Evolutionary conservation across 164 flowering plant genomes (phyloP), one percentile per base, ranked within the genome.

Genomic region (Umbilicus rupestris): DNA sequence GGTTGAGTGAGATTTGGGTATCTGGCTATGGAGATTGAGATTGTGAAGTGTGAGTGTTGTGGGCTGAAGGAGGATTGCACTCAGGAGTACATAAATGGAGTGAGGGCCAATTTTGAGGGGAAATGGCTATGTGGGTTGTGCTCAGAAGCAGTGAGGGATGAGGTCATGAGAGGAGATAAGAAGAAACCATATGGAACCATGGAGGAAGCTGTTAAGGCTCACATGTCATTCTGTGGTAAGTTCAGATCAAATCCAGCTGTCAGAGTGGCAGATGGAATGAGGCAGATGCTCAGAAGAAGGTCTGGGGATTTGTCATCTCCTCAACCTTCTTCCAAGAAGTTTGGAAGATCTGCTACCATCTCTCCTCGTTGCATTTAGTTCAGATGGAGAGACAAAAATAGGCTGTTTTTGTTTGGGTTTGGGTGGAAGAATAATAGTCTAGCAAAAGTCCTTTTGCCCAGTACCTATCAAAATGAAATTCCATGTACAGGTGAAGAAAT

Each of bases 81-180:
- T n/a, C 85, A 81, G 69, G 89, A 86, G 15, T 93, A 93, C 73
- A 93, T 93, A 15, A 75, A 68, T 35, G 78, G 77, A 42, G 90
- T 93, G 67, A 87, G 82, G 74, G 73, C 82, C 7, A 88, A 84
- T 39, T 93, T 93, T 57, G 84, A 80, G 1, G 98, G 89, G 28
- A 88, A 88, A 80, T 93, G 96, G 96, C 81, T 93, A 15, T 93
- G 98, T 73, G 97, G 98, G 55, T 69, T 90, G 66, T 93, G 98
- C 74, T 87, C 97, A 26, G 94, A 86, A 66, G 98, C 98, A 0
- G 97, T 90, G 1, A 78, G 83, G 67, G 94, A 93, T 70, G 98
- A 93, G 68, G 81, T 82, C 0, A 75, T 59, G 26, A 78, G 83
- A 69, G 79, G n/a, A n/a, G n/a, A 80, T 6, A 79, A 74, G 2